phyloP scores from a whole-genome alignment of 805 yeast genomes.

The Metschnikowia kofuensis region DNA sequence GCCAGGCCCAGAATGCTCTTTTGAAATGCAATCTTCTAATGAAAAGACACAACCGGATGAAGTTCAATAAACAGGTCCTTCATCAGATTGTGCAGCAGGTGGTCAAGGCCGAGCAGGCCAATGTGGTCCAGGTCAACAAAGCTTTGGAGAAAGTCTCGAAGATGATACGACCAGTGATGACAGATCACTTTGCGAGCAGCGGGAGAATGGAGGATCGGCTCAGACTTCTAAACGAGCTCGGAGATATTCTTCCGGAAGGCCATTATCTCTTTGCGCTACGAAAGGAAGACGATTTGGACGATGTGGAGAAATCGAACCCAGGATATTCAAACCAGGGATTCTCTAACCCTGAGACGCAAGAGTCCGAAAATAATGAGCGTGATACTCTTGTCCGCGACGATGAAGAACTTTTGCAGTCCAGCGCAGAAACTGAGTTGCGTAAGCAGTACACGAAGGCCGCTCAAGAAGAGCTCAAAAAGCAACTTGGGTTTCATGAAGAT shows the following conservation, averaged over 20 bases:
- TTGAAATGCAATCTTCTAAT: slow-evolving; percentile 23
- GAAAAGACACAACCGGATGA: slow-evolving; percentile 26
- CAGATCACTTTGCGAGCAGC: slow-evolving; percentile 22
- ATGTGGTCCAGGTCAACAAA: slow-evolving; percentile 27
- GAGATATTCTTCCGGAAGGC: slow-evolving; percentile 33
- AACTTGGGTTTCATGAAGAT: background rate
- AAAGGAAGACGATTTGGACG: slow-evolving; percentile 2
- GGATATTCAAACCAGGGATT: too few species aligned
- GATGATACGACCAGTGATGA: slow-evolving; percentile 26
- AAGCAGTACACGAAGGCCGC: background rate
- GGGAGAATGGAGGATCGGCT: slow-evolving; percentile 16
- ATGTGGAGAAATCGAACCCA: background rate
- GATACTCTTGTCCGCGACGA: slow-evolving; percentile 21
- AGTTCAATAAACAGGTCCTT: slow-evolving; percentile 29
- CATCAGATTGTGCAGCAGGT: slow-evolving; percentile 38
- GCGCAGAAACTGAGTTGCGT: slow-evolving; percentile 1
- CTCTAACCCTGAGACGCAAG: too few species aligned
- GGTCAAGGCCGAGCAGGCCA: slow-evolving; percentile 29
- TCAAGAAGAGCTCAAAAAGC: background rate
- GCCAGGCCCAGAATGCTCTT: slow-evolving; percentile 18
- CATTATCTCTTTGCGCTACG: slow-evolving; percentile 25
- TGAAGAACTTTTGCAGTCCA: slow-evolving; percentile 12
- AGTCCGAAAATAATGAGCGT: background rate
- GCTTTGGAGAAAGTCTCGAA: slow-evolving; percentile 21
- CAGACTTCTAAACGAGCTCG: slow-evolving; percentile 23